A percentile compares a stretch with the other conserved stretches of the same genome.
phyloP scores from a whole-genome alignment of 345 rosid genomes.

The Firmiana major region DNA sequence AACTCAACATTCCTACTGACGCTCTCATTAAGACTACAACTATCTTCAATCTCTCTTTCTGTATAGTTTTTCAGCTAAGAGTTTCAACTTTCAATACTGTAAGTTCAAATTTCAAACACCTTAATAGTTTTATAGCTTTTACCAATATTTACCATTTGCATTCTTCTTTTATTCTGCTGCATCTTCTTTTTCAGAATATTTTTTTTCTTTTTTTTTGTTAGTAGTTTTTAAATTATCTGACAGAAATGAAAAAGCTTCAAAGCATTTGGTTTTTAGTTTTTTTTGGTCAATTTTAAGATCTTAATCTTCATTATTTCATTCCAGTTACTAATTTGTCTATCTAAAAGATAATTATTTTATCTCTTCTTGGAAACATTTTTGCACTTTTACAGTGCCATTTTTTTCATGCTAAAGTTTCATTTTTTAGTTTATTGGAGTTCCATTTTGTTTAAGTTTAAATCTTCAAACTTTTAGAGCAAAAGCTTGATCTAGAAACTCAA shows the following conservation, averaged over 20 bases:
- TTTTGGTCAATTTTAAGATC: background rate
- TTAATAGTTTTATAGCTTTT: background rate
- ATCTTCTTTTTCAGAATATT: background rate
- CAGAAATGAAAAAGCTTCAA: background rate
- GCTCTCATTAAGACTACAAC: too few species aligned
- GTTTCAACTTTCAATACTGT: too few species aligned
- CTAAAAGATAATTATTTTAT: background rate
- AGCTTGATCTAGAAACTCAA: slow-evolving; percentile 10
- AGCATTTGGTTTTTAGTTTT: background rate
- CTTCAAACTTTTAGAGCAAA: background rate
- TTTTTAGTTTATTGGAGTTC: background rate
- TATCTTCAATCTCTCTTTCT: background rate
- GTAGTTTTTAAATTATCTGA: background rate
- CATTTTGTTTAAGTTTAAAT: background rate
- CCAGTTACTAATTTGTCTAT: background rate
- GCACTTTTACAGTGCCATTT: too few species aligned
- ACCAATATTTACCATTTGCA: background rate
- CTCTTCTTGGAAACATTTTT: too few species aligned
- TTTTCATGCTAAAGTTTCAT: background rate
- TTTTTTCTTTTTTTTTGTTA: too few species aligned
- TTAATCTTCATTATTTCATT: background rate
- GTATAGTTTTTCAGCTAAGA: background rate
- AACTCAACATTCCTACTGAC: background rate
- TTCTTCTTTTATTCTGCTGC: background rate
- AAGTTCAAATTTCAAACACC: too few species aligned